Percentiles rank a stretch among this genome's conserved stretches.
These are phyloP conservation scores for Coleophoma cylindrospora DNA, from an alignment of 2,329 filamentous ascomycete genomes.

Conservation along the genomic window DNA sequence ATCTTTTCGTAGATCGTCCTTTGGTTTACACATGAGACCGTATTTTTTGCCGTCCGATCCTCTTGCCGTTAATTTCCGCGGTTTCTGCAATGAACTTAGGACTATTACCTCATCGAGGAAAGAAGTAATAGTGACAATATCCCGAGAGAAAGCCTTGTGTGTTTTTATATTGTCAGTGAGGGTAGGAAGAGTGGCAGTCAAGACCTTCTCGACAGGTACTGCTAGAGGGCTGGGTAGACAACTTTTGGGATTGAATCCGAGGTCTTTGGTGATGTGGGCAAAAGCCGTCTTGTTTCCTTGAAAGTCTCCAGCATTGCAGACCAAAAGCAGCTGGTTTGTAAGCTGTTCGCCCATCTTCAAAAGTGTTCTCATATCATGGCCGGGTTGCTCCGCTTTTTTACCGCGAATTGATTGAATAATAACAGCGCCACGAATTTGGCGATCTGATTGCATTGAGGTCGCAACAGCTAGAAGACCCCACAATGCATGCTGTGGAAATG, in stretches of 20 bases:
- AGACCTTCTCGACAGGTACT: constrained; percentile 79
- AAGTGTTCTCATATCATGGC: constrained; percentile 62
- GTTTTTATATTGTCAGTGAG: constrained; percentile 66
- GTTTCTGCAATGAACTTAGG: constrained; percentile 85
- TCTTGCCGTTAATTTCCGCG: constrained; percentile 80
- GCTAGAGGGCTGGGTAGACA: constrained; percentile 79
- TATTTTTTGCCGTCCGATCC: constrained; percentile 88
- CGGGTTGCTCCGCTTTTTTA: constrained; percentile 46
- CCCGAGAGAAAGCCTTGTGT: constrained; percentile 82
- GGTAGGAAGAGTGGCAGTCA: constrained; percentile 77
- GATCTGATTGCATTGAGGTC: constrained; percentile 71
- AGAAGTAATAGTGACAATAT: constrained; percentile 74
- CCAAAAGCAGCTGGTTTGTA: constrained; percentile 72
- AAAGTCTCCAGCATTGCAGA: constrained; percentile 74
- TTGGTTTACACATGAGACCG: constrained; percentile 91
- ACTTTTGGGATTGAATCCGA: constrained; percentile 78
- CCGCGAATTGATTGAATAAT: constrained; percentile 46
- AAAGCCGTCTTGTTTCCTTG: constrained; percentile 59
- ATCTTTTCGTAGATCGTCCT: constrained; percentile 95
- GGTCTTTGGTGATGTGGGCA: constrained; percentile 71
- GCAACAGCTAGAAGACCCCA: constrained; percentile 89
- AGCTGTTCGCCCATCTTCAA: constrained; percentile 77
- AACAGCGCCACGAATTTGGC: constrained; percentile 47
- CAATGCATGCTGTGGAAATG: constrained; percentile 85
- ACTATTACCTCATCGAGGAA: constrained; percentile 89